phyloP scores from a whole-genome alignment of 352 stramenopile genomes.

The Phytophthora rubi region DNA sequence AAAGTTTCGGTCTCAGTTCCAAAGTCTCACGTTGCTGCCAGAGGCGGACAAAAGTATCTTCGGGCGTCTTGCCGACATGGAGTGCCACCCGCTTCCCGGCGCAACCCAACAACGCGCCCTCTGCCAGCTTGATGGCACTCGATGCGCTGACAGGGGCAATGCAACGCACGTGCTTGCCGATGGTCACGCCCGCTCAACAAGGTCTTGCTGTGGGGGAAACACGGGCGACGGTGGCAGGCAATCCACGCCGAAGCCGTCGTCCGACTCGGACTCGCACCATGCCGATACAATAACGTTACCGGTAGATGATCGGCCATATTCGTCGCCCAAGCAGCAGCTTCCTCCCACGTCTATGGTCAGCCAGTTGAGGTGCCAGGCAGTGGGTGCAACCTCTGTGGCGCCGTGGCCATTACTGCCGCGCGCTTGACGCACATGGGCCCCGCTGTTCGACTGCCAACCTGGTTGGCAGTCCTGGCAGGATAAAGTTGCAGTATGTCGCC shows the following conservation, averaged over 20 bases:
- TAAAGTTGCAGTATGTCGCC: slow-evolving; percentile 5
- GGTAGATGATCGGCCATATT: no score
- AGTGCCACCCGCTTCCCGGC: slow-evolving; percentile 1
- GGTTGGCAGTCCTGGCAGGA: no score
- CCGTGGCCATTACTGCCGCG: slow-evolving; percentile 18
- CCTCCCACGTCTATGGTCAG: slow-evolving; percentile 6
- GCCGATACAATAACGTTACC: no score
- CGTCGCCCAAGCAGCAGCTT: neutral
- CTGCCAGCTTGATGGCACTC: slow-evolving; percentile 22
- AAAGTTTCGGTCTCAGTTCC: slow-evolving; percentile 8
- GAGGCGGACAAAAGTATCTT: neutral
- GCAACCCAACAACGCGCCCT: slow-evolving; percentile 21
- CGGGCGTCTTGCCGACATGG: neutral
- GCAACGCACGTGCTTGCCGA: slow-evolving; percentile 16
- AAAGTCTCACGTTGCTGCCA: neutral
- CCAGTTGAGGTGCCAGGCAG: slow-evolving; percentile 6
- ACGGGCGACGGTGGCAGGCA: slow-evolving; percentile 3
- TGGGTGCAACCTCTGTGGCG: slow-evolving; percentile 22
- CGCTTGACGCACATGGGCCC: slow-evolving; percentile 3
- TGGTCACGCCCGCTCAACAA: slow-evolving; percentile 1
- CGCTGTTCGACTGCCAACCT: slow-evolving; percentile 7
- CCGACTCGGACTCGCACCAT: neutral
- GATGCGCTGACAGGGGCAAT: neutral
- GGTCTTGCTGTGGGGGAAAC: slow-evolving; percentile 19
- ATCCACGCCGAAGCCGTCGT: no score